Conservation (phyloP, 164 flowering plant genomes). For the Nelumbo lutea region DNA sequence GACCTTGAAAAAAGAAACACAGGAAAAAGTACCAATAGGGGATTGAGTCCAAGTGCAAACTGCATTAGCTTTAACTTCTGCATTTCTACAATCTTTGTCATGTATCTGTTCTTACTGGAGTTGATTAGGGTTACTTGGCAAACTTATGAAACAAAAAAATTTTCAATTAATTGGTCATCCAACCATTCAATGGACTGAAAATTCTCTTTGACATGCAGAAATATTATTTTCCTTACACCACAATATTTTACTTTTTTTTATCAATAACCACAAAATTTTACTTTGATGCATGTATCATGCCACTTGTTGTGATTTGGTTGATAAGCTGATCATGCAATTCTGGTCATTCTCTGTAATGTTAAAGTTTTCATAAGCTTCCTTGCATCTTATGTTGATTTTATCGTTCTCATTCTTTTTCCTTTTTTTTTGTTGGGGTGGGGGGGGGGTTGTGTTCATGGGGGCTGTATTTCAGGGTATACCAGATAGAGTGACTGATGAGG, state of each 20-base stretch:
- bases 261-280: background rate
- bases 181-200: background rate
- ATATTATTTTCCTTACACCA: background rate
- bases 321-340: background rate
- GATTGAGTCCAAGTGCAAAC: too few relatives aligned
- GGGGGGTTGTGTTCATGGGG: background rate
- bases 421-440: background rate
- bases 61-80: too few relatives aligned
- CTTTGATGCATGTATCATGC: background rate
- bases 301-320: background rate
- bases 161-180: background rate
- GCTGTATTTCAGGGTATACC: slow-evolving; percentile 67
- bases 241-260: background rate
- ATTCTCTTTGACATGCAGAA: background rate
- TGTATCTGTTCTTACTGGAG: background rate
- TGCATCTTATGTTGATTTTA: too few relatives aligned
- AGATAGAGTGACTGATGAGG: slow-evolving; percentile 87
- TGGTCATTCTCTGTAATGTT: background rate
- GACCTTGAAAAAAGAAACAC: too few relatives aligned
- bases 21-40: too few relatives aligned
- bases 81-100: too few relatives aligned
- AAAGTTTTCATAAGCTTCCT: background rate
- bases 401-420: background rate
- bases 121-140: too few relatives aligned
- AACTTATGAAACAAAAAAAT: too few relatives aligned